Base-by-base conservation (phyloP, 1,139 yeast species). In the Nematodospora anomalae region DNA sequence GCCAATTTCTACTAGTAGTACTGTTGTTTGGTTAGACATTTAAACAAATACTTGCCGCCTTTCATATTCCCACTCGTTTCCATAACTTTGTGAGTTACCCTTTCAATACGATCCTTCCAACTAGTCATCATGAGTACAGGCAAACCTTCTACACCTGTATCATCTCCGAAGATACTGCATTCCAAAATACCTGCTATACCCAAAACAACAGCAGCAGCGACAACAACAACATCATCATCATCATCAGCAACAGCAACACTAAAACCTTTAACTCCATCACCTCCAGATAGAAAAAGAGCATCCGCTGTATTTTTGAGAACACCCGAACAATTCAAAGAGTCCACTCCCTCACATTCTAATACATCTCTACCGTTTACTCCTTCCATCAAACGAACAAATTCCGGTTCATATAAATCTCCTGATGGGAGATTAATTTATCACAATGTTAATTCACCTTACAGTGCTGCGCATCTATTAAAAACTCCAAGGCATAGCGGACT, bases 331-430 rank as follows among this genome's bases (percentile, higher is more conserved):
- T 32, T 27, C 26, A 41, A 35, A 21, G 40, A 40, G 23, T 10
- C 32, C 6, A 28, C 9, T 16, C 3, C 8, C 3, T 12, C 16
- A 7, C 25, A 28, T 10, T 28, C 26, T 24, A 12, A 30, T 7
- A 23, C 24, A 9, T 12, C 33, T 14, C 45, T 68, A 22, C 74
- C 74, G 30, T 62, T 62, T 40, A 62, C 72, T 4, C 76, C 76
- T 3, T 60, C 71, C 3, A 49, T 62, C 40, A 70, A 70, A 41
- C 45, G 75, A 14, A 51, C 60, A 28, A 62, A 52, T 42, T 54
- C 64, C 2, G 67, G 63, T 9, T 43, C 49, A 29, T 51, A 53
- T 36, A 57, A 58, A 45, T 57, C 65, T 7, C 72, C 72, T 0
- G 71, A 64, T 35, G 58, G 56, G 38, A 58, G 51, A 41, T 43